phyloP scores from a whole-genome alignment of 148 eudicot species.

The Hydrangea macrophylla region DNA sequence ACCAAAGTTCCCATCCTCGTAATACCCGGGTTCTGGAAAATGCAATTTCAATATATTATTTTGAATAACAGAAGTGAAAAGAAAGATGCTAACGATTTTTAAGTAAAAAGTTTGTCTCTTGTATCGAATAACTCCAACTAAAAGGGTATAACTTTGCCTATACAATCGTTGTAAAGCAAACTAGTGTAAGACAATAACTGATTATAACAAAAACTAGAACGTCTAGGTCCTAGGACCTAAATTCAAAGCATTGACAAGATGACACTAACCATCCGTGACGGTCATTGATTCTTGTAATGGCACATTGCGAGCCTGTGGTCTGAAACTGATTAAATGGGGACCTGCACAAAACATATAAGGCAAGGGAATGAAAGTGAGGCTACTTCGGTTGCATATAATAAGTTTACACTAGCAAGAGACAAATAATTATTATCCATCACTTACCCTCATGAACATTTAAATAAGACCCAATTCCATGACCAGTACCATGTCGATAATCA shows the following conservation, averaged over 20 bases:
- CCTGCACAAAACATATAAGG: conserved; percentile 45
- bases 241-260: neutral
- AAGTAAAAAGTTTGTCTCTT: no score
- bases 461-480: conserved; percentile 90
- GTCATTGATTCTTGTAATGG: conserved; percentile 90
- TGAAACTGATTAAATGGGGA: conserved; percentile 80
- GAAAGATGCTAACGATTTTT: no score
- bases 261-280: conserved; percentile 81
- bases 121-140: no score
- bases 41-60: neutral
- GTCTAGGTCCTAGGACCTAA: neutral
- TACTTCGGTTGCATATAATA: neutral
- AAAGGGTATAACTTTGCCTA: no score
- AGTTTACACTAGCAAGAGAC: neutral
- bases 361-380: conserved; percentile 7
- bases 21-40: conserved; percentile 88
- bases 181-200: neutral
- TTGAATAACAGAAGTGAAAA: neutral
- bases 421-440: conserved; percentile 9
- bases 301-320: conserved; percentile 71
- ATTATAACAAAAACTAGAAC: neutral
- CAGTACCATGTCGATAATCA: conserved; percentile 98
- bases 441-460: conserved; percentile 95
- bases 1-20: conserved; percentile 92
- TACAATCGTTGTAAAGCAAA: no score